Percentiles rank a stretch among this genome's conserved stretches.
Evolutionary conservation across 2,329 filamentous ascomycete species (phyloP).

Genomic region (Fusarium irregulare): DNA sequence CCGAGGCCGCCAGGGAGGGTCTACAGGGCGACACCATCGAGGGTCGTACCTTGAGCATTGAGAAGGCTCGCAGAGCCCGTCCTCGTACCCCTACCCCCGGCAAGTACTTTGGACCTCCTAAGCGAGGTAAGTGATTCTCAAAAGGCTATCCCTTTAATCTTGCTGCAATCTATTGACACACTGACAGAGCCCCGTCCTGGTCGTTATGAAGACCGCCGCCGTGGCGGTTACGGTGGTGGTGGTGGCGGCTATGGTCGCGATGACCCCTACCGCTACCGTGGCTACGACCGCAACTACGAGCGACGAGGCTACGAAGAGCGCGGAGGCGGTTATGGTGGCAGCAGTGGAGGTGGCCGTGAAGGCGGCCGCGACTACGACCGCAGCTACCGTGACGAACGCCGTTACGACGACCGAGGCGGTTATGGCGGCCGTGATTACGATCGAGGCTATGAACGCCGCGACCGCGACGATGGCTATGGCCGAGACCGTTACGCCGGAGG

Average conservation of each 20-base stretch:
- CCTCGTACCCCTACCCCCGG: conserved; percentile 96
- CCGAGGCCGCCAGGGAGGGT: conserved; percentile 95
- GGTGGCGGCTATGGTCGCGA: conserved; percentile 62
- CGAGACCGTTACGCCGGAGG: conserved; percentile 52
- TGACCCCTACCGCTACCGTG: conserved; percentile 68
- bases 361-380: conserved; percentile 62
- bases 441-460: conserved; percentile 66
- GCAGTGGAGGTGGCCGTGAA: conserved; percentile 53
- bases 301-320: conserved; percentile 59
- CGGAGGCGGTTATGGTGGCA: conserved; percentile 55
- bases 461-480: conserved; percentile 54
- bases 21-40: conserved; percentile 96
- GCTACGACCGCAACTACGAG: conserved; percentile 57
- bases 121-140: conserved; percentile 78
- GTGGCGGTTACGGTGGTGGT: conserved; percentile 65
- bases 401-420: conserved; percentile 57
- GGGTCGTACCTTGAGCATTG: conserved; percentile 95
- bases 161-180: conserved; percentile 18
- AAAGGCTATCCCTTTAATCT: not conserved
- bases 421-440: conserved; percentile 67
- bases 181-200: conserved; percentile 52
- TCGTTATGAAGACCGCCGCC: conserved; percentile 71
- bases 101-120: conserved; percentile 99
- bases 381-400: conserved; percentile 61
- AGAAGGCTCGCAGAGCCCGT: conserved; percentile 95